Evolutionary conservation across 164 flowering plant genomes (phyloP).

Genomic region (Vitis amurensis): DNA sequence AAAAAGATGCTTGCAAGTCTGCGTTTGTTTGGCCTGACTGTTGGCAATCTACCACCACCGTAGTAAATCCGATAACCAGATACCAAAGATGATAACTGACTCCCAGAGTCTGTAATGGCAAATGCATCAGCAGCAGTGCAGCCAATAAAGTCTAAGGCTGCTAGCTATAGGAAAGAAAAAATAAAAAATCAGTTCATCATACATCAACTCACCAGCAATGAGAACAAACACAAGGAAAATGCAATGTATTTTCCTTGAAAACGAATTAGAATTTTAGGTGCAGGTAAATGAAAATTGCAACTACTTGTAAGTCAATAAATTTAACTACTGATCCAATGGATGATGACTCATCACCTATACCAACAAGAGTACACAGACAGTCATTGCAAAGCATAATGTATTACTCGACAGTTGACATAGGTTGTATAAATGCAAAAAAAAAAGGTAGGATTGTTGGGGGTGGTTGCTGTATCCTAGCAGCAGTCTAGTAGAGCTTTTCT

Average conservation of each 20-base stretch:
- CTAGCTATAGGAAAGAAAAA: slow-evolving; percentile 50
- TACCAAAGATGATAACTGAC: slow-evolving; percentile 89
- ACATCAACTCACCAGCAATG: neutral
- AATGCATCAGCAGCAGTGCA: slow-evolving; percentile 90
- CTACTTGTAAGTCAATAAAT: too few species aligned
- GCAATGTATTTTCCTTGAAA: neutral
- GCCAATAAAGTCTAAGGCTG: slow-evolving; percentile 94
- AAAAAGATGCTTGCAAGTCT: slow-evolving; percentile 78
- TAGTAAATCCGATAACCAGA: slow-evolving; percentile 85
- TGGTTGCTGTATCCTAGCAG: too few species aligned
- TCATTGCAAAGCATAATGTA: neutral
- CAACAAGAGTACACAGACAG: neutral
- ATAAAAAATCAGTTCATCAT: slow-evolving; percentile 1
- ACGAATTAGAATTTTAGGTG: too few species aligned
- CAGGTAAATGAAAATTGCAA: too few species aligned
- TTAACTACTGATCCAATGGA: too few species aligned
- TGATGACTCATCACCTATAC: neutral
- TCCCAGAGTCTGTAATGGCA: slow-evolving; percentile 98
- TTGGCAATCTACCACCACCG: slow-evolving; percentile 81
- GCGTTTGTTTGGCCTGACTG: slow-evolving; percentile 94
- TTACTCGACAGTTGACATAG: neutral
- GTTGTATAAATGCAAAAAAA: neutral
- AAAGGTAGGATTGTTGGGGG: too few species aligned
- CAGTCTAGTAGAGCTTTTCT: too few species aligned
- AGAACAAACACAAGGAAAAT: neutral